Conservation (phyloP, 257 asterid genomes). For the Voacanga thouarsii region DNA sequence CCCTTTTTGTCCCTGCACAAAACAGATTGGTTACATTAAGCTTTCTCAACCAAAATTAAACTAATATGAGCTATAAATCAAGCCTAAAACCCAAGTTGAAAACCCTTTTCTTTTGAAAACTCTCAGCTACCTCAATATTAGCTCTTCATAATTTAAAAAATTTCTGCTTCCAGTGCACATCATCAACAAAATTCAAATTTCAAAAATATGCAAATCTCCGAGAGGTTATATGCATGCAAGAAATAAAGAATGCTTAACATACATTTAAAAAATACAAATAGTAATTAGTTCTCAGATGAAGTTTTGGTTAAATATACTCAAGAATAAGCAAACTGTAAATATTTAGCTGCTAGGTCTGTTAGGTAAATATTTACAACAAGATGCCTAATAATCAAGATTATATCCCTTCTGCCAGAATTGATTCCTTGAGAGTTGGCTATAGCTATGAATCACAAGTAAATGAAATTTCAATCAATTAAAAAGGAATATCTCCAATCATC, state of each 20-base stretch:
- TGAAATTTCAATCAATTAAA: neutral
- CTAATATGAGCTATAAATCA: slow-evolving; percentile 52
- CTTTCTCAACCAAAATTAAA: slow-evolving; percentile 51
- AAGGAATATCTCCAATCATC: neutral
- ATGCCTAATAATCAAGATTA: neutral
- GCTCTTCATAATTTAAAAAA: slow-evolving; percentile 45
- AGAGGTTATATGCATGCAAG: slow-evolving; percentile 54
- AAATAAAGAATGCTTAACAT: slow-evolving; percentile 3
- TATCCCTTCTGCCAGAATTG: neutral
- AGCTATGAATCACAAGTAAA: neutral
- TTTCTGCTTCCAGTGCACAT: slow-evolving; percentile 27
- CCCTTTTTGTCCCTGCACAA: slow-evolving; percentile 53
- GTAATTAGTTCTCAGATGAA: neutral
- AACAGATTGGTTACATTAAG: slow-evolving; percentile 46
- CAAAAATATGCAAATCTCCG: slow-evolving; percentile 47
- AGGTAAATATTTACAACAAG: too few species aligned
- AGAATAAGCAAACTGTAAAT: neutral
- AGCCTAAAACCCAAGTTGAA: slow-evolving; percentile 25
- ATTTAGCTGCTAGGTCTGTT: too few species aligned
- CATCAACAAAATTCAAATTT: slow-evolving; percentile 31
- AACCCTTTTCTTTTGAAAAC: slow-evolving; percentile 8
- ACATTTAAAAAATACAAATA: neutral
- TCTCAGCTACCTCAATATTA: slow-evolving; percentile 43
- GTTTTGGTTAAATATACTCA: neutral
- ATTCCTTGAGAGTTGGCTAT: neutral